Conservation (phyloP, 2,329 filamentous ascomycete species). For the Arthrobotrys megalospora region DNA sequence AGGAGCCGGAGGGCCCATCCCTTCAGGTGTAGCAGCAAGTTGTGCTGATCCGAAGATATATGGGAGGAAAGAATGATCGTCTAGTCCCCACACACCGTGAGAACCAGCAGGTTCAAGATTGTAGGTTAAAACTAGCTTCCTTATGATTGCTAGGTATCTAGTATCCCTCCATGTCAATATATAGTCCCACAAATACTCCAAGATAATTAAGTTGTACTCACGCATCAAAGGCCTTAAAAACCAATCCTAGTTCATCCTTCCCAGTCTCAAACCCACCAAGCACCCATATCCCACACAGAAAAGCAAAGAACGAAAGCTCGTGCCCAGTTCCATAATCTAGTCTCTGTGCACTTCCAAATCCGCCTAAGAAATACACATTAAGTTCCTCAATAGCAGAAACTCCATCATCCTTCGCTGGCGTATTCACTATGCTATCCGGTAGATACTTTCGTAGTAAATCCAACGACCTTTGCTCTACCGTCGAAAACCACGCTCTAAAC, state of each 20-base stretch:
- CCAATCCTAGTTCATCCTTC: slow-evolving; percentile 63
- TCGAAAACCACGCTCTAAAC: slow-evolving; percentile 85
- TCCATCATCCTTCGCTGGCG: slow-evolving; percentile 46
- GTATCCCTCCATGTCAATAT: slow-evolving; percentile 4
- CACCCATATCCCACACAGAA: slow-evolving; percentile 92
- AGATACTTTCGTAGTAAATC: slow-evolving; percentile 75
- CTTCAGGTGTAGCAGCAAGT: slow-evolving; percentile 74
- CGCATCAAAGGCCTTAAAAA: slow-evolving; percentile 75
- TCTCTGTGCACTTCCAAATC: slow-evolving; percentile 88
- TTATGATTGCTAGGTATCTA: slow-evolving; percentile 84
- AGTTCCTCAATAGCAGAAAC: slow-evolving; percentile 77
- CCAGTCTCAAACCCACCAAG: slow-evolving; percentile 81
- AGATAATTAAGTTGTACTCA: slow-evolving; percentile 70
- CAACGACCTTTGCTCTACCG: slow-evolving; percentile 72
- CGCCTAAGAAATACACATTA: slow-evolving; percentile 82
- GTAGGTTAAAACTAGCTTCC: slow-evolving; percentile 88
- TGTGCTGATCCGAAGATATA: slow-evolving; percentile 98
- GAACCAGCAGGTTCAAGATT: slow-evolving; percentile 95
- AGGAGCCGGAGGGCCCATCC: slow-evolving; percentile 77
- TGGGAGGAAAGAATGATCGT: slow-evolving; percentile 93
- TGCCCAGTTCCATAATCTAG: slow-evolving; percentile 97
- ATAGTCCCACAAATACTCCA: background rate
- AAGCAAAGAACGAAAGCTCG: slow-evolving; percentile 93
- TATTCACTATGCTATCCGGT: slow-evolving; percentile 68
- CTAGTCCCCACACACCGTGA: slow-evolving; percentile 98